A percentile compares a stretch with the other conserved stretches of the same genome.
Conservation (phyloP, 2,329 filamentous ascomycete genomes). For the Aureobasidium sp. region DNA sequence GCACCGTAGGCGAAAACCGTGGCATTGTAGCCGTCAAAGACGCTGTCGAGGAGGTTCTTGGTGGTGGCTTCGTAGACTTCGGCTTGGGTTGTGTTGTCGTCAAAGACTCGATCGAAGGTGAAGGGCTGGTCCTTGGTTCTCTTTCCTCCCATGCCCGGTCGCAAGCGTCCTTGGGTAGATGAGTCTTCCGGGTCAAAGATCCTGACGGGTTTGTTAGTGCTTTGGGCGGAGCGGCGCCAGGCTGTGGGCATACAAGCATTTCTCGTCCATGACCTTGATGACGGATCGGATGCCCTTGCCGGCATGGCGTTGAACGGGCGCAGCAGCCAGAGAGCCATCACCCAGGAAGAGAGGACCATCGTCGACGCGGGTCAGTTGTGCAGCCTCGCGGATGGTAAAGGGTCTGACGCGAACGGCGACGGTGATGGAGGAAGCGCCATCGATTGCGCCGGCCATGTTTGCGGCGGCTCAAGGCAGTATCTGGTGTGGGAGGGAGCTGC, state of each 20-base stretch:
- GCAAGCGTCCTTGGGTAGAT: conserved; percentile 80
- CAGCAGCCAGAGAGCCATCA: conserved; percentile 86
- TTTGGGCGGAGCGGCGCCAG: neutral
- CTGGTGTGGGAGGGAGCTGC: neutral
- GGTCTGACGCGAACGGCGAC: conserved; percentile 54
- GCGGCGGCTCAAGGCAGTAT: neutral
- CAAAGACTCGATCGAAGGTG: conserved; percentile 92
- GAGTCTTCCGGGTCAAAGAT: conserved; percentile 97
- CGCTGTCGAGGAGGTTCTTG: conserved; percentile 80
- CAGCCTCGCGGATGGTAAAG: conserved; percentile 82
- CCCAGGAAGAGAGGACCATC: conserved; percentile 90
- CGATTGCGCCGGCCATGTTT: conserved; percentile 20
- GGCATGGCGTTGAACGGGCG: conserved; percentile 68
- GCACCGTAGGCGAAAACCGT: conserved; percentile 98
- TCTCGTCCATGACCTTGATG: conserved; percentile 93
- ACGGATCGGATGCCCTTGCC: conserved; percentile 83
- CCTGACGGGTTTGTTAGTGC: conserved; percentile 41
- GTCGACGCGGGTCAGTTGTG: conserved; percentile 72
- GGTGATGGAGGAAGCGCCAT: conserved; percentile 43
- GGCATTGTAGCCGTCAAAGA: conserved; percentile 95
- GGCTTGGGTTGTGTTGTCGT: conserved; percentile 83
- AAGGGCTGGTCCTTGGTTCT: conserved; percentile 97
- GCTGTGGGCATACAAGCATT: conserved; percentile 67
- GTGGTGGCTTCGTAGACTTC: conserved; percentile 96
- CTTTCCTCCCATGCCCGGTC: conserved; percentile 76